A percentile compares a stretch with the other conserved stretches of the same genome.
Conservation (phyloP, 2,329 filamentous ascomycete species). For the Lasiodiplodia gonubiensis region DNA sequence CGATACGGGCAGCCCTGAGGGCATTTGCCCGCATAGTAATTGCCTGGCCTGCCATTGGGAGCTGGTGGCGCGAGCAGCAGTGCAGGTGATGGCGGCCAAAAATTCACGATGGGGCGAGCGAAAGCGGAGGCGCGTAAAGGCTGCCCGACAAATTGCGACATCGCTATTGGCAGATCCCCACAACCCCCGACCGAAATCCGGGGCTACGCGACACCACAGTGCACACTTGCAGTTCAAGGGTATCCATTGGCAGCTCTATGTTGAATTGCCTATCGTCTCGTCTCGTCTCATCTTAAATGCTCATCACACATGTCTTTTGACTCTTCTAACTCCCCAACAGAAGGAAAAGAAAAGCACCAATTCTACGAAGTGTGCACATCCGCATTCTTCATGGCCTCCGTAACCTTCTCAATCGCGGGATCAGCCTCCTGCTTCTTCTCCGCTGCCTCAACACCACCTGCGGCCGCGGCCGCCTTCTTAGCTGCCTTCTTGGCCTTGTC, state of each 20-base stretch:
- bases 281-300: constrained; percentile 8
- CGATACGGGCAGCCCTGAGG: constrained; percentile 40
- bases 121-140: constrained; percentile 21
- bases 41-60: constrained; percentile 29
- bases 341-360: not conserved
- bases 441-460: constrained; percentile 46
- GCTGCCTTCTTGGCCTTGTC: constrained; percentile 61
- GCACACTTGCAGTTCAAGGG: constrained; percentile 14
- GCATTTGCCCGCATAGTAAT: constrained; percentile 44
- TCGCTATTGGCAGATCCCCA: constrained; percentile 19
- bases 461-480: constrained; percentile 51
- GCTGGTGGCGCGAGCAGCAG: constrained; percentile 10
- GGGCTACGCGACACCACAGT: constrained; percentile 24
- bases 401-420: constrained; percentile 28
- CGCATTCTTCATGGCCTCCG: constrained; percentile 28
- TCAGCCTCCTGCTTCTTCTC: constrained; percentile 30
- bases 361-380: constrained; percentile 29
- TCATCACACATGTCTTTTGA: constrained; percentile 1
- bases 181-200: constrained; percentile 8
- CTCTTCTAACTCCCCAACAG: not conserved
- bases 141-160: constrained; percentile 21
- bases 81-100: constrained; percentile 24
- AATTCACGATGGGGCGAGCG: constrained; percentile 27
- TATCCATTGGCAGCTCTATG: constrained; percentile 27
- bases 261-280: constrained; percentile 23